These are phyloP conservation scores for Gelatoporia subvermispora DNA, from an alignment of 768 basidiomycete genomes.

Conservation along the genomic window DNA sequence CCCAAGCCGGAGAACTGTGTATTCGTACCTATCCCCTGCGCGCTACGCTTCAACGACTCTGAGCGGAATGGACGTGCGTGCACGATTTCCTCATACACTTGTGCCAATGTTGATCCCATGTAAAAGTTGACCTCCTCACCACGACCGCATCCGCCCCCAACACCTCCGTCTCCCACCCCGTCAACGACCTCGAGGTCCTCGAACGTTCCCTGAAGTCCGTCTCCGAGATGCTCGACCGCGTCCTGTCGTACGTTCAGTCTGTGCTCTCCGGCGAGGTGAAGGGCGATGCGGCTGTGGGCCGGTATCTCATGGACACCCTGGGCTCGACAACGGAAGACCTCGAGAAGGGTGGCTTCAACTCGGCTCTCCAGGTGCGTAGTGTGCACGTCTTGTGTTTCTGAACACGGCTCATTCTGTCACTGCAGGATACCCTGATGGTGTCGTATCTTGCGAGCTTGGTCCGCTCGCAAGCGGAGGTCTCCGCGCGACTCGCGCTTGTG, in stretches of 20 bases:
- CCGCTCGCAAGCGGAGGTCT: slow-evolving; percentile 89
- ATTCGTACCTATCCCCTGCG: slow-evolving; percentile 88
- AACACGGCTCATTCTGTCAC: slow-evolving; percentile 12
- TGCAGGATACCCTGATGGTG: slow-evolving; percentile 88
- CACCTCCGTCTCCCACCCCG: slow-evolving; percentile 46
- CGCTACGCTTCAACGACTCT: slow-evolving; percentile 74
- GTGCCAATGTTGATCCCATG: neutral
- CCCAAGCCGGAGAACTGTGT: slow-evolving; percentile 94
- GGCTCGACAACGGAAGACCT: slow-evolving; percentile 62
- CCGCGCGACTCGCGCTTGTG: slow-evolving; percentile 78
- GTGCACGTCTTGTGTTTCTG: neutral
- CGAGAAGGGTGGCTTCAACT: slow-evolving; percentile 73
- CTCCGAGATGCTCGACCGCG: slow-evolving; percentile 76
- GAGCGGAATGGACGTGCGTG: slow-evolving; percentile 83
- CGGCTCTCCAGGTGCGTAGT: slow-evolving; percentile 60
- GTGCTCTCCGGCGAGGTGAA: slow-evolving; percentile 74
- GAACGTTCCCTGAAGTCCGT: slow-evolving; percentile 70
- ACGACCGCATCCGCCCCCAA: slow-evolving; percentile 38
- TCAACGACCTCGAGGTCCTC: slow-evolving; percentile 71
- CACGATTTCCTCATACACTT: slow-evolving; percentile 5
- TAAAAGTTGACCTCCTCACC: slow-evolving; percentile 73
- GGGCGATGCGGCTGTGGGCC: slow-evolving; percentile 81
- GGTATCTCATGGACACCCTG: slow-evolving; percentile 87
- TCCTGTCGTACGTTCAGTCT: slow-evolving; percentile 76
- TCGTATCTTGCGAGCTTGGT: slow-evolving; percentile 93